Evolutionary conservation across 2,329 filamentous ascomycete species (phyloP).

Genomic region (Calonectria pseudoreteaudii): DNA sequence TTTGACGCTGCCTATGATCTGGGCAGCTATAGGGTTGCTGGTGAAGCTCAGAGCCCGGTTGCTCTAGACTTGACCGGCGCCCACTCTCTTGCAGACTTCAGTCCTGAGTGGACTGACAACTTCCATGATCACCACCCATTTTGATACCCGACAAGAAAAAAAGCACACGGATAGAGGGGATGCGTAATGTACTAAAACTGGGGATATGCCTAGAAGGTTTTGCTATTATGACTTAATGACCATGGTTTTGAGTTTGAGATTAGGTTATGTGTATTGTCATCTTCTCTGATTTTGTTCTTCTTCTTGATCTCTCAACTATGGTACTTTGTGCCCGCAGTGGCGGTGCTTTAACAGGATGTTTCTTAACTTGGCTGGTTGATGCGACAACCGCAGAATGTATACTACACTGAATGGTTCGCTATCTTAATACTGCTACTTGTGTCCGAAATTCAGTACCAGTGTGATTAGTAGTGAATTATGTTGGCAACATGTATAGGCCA

Average conservation of each 20-base stretch:
- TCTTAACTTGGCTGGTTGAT: neutral
- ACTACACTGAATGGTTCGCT: constrained; percentile 3
- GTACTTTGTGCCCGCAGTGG: neutral
- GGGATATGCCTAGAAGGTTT: constrained; percentile 37
- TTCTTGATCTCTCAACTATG: constrained; percentile 9
- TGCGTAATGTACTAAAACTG: constrained; percentile 42
- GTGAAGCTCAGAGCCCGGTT: constrained; percentile 44
- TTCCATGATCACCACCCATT: constrained; percentile 46
- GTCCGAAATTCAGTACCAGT: neutral
- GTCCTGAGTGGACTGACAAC: constrained; percentile 46
- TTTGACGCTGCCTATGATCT: constrained; percentile 57
- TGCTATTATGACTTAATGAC: constrained; percentile 47
- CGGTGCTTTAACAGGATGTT: neutral
- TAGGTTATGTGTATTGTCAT: constrained; percentile 24
- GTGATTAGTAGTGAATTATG: neutral
- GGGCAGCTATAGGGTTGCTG: constrained; percentile 49
- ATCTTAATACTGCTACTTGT: neutral
- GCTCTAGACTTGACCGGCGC: constrained; percentile 39
- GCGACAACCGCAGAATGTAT: constrained; percentile 10
- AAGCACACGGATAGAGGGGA: constrained; percentile 34
- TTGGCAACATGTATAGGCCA: neutral
- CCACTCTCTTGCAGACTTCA: constrained; percentile 42
- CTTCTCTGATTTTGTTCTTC: constrained; percentile 11
- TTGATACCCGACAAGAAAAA: constrained; percentile 44
- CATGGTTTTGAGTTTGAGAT: constrained; percentile 28